These are phyloP conservation scores for Phytophthora tubulina DNA, from an alignment of 352 stramenopile genomes.

Conservation along the genomic window DNA sequence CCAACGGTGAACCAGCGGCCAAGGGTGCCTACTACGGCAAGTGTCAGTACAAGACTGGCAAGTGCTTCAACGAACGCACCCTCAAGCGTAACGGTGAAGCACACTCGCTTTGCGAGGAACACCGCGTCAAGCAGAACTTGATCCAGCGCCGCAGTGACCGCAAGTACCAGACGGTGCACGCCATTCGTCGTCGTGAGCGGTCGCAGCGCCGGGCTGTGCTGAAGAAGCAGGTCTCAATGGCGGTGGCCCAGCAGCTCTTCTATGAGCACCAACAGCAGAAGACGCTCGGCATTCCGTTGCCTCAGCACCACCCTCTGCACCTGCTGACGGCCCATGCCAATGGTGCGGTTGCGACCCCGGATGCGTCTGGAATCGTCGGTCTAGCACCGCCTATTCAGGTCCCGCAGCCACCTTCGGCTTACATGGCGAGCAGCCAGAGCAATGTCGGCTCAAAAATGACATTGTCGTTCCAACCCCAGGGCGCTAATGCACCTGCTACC, in stretches of 20 bases:
- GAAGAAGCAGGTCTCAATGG: slow-evolving; percentile 87
- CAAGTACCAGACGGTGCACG: slow-evolving; percentile 88
- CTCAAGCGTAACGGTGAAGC: slow-evolving; percentile 86
- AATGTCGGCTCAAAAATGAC: slow-evolving; percentile 18
- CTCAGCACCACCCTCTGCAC: slow-evolving; percentile 48
- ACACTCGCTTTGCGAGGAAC: slow-evolving; percentile 86
- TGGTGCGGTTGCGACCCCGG: neutral
- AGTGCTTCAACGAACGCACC: slow-evolving; percentile 90
- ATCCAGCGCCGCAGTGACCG: slow-evolving; percentile 85
- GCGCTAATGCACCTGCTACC: neutral
- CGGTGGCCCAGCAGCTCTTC: slow-evolving; percentile 81
- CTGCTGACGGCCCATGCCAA: slow-evolving; percentile 26
- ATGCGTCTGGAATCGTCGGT: slow-evolving; percentile 6
- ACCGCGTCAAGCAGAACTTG: slow-evolving; percentile 88
- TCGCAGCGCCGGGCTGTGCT: slow-evolving; percentile 80
- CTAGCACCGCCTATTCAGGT: slow-evolving; percentile 61
- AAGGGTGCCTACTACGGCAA: slow-evolving; percentile 74
- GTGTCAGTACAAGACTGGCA: slow-evolving; percentile 91
- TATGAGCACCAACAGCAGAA: slow-evolving; percentile 86
- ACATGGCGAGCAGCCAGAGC: slow-evolving; percentile 17
- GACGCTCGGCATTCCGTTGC: slow-evolving; percentile 49
- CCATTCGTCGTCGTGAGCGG: slow-evolving; percentile 83
- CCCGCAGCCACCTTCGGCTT: slow-evolving; percentile 26
- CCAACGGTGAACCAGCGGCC: slow-evolving; percentile 11
- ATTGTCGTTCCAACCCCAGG: slow-evolving; percentile 30